Base-by-base conservation (phyloP, 768 basidiomycete genomes). In the Leucocoprinus sp. region DNA sequence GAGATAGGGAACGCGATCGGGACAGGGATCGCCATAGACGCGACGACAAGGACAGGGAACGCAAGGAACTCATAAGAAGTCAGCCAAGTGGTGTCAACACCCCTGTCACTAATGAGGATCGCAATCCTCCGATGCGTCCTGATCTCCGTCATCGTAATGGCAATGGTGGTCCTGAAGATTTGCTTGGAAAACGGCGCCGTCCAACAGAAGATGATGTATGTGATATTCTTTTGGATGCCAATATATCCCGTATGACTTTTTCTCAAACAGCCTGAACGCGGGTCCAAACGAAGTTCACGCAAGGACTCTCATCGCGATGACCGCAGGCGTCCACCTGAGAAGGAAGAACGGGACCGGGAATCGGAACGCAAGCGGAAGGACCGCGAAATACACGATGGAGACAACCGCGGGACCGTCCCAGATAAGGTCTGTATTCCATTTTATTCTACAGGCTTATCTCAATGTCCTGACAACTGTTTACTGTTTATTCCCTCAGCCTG, bases 261-360 rank as follows among this genome's bases (percentile, higher is more conserved):
- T 14, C 19, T 39, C n/a, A 33, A 48, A 40, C 58, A 88, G 84
- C 64, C 77, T 50, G 87, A 90, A 42, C 76, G 87, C 53, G 71
- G 73, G 26, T 74, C 80, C n/a, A 90, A 90, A 60, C 81, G 87
- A n/a, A 76, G 77, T 48, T 82, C 86, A 47, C 79, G 87, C 39
- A 85, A 84, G 57, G 85, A 88, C 2, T 63, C 75, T 23, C 83
- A 86, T 55, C 78, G 85, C 39, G 87, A 89, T 45, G 86, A 89
- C 29, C 73, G 85, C 51, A 78, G 85, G 21, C 76, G 85, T 42
- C 68, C 69, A 11, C 65, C 69, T 9, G 86, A 87, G 35, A 85
- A 85, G 58, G 84, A 87, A 37, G 60, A 70, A 21, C 75, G 80
- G 48, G 84, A 86, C 23, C 72, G 83, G 37, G 46, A 48, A 3